Conservation (phyloP, 2,329 filamentous ascomycete species). For the Paecilomyces fulvus region DNA sequence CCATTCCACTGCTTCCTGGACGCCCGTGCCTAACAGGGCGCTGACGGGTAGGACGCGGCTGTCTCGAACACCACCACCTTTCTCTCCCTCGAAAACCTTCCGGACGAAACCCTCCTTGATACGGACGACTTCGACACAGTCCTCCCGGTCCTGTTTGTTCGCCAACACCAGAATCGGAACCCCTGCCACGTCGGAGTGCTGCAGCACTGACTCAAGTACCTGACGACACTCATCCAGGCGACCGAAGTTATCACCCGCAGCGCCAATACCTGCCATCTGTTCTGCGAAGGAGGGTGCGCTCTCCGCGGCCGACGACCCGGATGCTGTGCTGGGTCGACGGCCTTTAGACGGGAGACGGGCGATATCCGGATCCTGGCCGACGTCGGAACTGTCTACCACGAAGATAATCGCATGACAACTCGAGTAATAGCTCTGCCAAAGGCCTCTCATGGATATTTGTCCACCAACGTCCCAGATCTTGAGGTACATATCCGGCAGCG, state of each 20-base stretch:
- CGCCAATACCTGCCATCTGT: conserved; percentile 27
- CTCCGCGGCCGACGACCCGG: conserved; percentile 8
- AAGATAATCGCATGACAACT: conserved; percentile 96
- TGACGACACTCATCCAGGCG: conserved; percentile 80
- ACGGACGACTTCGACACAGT: conserved; percentile 92
- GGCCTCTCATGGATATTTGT: conserved; percentile 74
- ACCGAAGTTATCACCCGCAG: conserved; percentile 28
- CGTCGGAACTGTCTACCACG: conserved; percentile 90
- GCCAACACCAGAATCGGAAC: conserved; percentile 87
- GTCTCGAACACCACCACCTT: conserved; percentile 76
- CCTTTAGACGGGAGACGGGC: conserved; percentile 32
- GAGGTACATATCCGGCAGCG: conserved; percentile 87
- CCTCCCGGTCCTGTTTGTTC: conserved; percentile 96
- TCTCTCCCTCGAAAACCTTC: conserved; percentile 91
- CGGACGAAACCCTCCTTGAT: conserved; percentile 96
- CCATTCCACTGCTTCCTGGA: conserved; percentile 96
- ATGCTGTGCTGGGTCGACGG: conserved; percentile 18
- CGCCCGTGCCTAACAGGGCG: conserved; percentile 72
- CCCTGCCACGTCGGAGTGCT: conserved; percentile 78
- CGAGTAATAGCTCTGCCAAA: conserved; percentile 95
- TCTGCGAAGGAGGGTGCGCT: conserved; percentile 20
- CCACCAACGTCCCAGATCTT: conserved; percentile 99
- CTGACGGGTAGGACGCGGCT: conserved; percentile 85
- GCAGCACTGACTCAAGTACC: conserved; percentile 82
- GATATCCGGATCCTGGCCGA: conserved; percentile 70